Evolutionary conservation across 140 eudicot genomes (phyloP).

Genomic region (Anethum foeniculum): DNA sequence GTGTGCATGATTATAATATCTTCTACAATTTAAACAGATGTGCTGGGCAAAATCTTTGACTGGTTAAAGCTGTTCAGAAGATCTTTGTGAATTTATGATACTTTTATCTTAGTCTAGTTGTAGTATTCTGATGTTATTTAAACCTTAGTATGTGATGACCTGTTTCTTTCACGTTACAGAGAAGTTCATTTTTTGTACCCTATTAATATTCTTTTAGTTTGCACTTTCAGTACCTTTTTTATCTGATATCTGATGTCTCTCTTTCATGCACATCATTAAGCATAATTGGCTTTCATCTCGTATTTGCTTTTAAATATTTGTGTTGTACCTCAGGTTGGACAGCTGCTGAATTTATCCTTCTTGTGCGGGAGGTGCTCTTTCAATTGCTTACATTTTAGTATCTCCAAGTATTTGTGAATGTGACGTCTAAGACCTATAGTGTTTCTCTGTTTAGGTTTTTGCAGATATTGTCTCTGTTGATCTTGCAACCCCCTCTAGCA

Average conservation of each 20-base stretch:
- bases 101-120: not conserved
- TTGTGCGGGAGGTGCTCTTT: slow-evolving; percentile 60
- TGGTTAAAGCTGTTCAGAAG: not conserved
- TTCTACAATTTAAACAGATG: not conserved
- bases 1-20: not conserved
- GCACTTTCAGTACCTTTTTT: not conserved
- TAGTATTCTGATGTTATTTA: not conserved
- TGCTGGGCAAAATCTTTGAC: not conserved
- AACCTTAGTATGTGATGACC: not conserved
- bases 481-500: slow-evolving; percentile 39
- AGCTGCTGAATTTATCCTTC: slow-evolving; percentile 52
- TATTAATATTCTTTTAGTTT: not conserved
- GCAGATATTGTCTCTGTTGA: slow-evolving; percentile 73
- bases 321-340: slow-evolving; percentile 54
- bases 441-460: slow-evolving; percentile 46
- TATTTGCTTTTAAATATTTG: slow-evolving; percentile 3
- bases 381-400: not conserved
- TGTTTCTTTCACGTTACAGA: not conserved
- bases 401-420: not conserved
- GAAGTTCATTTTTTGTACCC: not conserved
- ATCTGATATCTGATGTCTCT: not conserved
- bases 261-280: slow-evolving; percentile 15
- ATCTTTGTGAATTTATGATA: not conserved
- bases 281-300: slow-evolving; percentile 4
- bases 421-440: slow-evolving; percentile 6